Conservation (phyloP, 331 rosid genomes). For the Phaseolus coccineus region DNA sequence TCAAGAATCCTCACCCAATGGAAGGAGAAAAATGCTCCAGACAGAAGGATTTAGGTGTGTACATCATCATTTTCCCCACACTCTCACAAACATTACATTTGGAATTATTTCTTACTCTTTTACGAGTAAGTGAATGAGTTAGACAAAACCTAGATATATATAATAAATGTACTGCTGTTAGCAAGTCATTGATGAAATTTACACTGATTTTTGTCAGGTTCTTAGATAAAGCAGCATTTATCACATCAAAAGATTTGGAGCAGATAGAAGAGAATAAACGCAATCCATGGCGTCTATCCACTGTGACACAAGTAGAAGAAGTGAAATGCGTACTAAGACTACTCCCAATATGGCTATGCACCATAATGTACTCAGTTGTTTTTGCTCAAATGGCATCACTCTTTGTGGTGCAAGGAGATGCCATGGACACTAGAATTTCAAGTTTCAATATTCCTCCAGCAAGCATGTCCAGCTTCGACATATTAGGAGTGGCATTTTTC, state of each 20-base stretch:
- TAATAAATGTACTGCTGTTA: background rate
- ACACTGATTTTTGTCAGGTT: conserved; percentile 50
- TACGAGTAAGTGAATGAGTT: background rate
- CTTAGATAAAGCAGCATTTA: conserved; percentile 76
- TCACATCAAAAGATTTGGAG: conserved; percentile 42
- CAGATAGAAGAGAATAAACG: conserved; percentile 31
- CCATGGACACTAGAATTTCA: conserved; percentile 64
- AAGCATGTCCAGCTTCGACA: conserved; percentile 85
- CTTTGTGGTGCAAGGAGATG: conserved; percentile 73
- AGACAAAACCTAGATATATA: too few relatives aligned
- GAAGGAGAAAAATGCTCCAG: conserved; percentile 20
- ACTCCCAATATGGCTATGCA: conserved; percentile 86
- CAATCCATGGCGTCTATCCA: conserved; percentile 71
- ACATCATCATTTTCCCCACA: background rate
- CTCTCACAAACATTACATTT: background rate
- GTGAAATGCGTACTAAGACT: conserved; percentile 81
- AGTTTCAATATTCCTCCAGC: conserved; percentile 77
- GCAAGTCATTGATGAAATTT: conserved; percentile 7
- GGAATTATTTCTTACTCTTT: background rate
- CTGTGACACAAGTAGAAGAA: conserved; percentile 86
- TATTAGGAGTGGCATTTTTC: conserved; percentile 26
- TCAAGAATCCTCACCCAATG: background rate
- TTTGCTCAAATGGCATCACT: conserved; percentile 93
- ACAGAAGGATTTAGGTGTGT: conserved; percentile 6
- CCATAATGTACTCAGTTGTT: conserved; percentile 81